Evolutionary conservation across 1,284 basidiomycete genomes (phyloP), one percentile per base, ranked within the genome.

Genomic region (Omphalotus olearius): DNA sequence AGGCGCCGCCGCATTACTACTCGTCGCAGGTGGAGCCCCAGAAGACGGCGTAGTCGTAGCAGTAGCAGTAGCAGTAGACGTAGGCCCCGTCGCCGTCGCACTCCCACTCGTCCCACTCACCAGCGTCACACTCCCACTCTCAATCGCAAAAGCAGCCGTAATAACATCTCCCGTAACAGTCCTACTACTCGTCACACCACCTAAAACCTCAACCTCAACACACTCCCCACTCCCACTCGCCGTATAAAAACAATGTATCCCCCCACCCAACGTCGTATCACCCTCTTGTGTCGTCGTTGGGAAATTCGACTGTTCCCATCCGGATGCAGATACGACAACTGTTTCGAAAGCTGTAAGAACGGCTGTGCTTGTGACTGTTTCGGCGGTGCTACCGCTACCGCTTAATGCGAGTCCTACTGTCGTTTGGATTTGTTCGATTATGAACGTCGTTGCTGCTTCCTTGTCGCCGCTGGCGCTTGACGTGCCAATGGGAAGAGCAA

Each of bases 241-340:
- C 11, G 48, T 50, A 20, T 43, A 35, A 17, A 30, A 30, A 26
- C 48, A 50, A n/a, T 44, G 18, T 3, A 37, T 10, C 9, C 30
- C 48, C 33, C 48, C 48, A 6, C 48, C 48, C 20, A 50, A 39
- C 23, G 36, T 30, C 6, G 40, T 37, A 16, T 39, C 33, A 16
- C 30, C 40, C 1, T 26, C 48, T 13, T 18, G 14, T 2, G 48
- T 50, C 25, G 48, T 35, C 3, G 48, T 50, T 3, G 48, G 40
- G 23, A 50, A 50, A n/a, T 50, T 43, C 13, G 48, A 50, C 20
- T 50, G 18, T 9, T 20, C 41, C 40, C 41, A 50, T 6, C 48
- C 48, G 10, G 48, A 50, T 14, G 48, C 48, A 6, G 48, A 50
- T 30, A 50, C 48, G 2, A 44, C 41, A 17, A 50, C 13, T 3